Evolutionary conservation across 768 basidiomycete species (phyloP).

Genomic region (Amanita fuliginea): DNA sequence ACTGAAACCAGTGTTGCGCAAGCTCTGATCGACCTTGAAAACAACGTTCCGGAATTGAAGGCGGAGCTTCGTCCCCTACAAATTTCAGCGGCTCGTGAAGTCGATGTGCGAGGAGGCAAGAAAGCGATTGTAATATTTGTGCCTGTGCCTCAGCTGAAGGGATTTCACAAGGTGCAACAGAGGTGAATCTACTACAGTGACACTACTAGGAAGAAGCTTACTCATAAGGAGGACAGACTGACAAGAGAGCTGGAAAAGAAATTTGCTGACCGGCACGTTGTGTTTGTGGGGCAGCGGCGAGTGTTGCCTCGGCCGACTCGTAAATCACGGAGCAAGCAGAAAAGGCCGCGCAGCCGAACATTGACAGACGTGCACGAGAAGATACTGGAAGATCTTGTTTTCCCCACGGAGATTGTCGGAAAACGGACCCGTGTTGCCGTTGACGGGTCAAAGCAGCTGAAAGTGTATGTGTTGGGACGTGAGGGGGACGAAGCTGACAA

Average conservation of each 20-base stretch:
- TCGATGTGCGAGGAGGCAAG: constrained; percentile 98
- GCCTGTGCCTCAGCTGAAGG: constrained; percentile 94
- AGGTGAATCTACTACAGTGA: constrained; percentile 39
- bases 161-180: constrained; percentile 96
- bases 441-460: constrained; percentile 91
- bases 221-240: constrained; percentile 42
- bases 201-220: constrained; percentile 8
- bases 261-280: constrained; percentile 98
- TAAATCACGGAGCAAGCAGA: constrained; percentile 86
- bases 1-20: constrained; percentile 88
- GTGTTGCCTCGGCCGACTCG: constrained; percentile 97
- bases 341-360: constrained; percentile 93
- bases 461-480: constrained; percentile 68
- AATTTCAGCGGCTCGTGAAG: constrained; percentile 97
- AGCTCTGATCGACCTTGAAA: constrained; percentile 94
- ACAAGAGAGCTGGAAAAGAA: constrained; percentile 99
- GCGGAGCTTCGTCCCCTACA: constrained; percentile 89
- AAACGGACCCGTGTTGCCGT: constrained; percentile 92
- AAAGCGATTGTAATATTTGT: constrained; percentile 99
- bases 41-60: constrained; percentile 98
- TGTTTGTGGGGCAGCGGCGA: constrained; percentile 97
- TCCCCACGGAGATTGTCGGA: constrained; percentile 97
- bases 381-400: constrained; percentile 98
- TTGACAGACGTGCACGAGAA: constrained; percentile 96
- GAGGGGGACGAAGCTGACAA: constrained; percentile 10